Evolutionary conservation across 2,329 filamentous ascomycete genomes (phyloP), one percentile per base, ranked within the genome.

Genomic region (Lachnellula occidentalis): DNA sequence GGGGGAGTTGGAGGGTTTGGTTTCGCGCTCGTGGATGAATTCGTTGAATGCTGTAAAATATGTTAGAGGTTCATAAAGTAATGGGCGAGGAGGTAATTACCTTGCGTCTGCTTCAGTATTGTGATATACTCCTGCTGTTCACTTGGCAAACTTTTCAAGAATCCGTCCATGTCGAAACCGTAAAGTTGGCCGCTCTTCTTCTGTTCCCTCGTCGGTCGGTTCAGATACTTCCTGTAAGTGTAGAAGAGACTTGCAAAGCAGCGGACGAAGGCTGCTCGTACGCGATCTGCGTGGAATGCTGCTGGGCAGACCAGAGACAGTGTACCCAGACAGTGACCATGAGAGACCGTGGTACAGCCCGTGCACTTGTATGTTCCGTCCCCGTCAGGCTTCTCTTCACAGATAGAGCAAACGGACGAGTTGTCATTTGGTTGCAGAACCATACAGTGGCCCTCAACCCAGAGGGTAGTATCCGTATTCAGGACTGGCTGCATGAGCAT

Each of bases 381-480:
- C 1, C 61, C 62, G 17, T 70, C 66, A 34, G 86, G 81, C 57
- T 82, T 85, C 46, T 92, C 89, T 45, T 91, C 87, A 66, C 89
- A 94, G 47, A 92, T 79, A 1, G 82, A 82, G 69, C 89, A 94
- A 5, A 77, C 75, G 0, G 81, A 81, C 39, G 77, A 76, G 14
- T 73, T 73, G 62, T 92, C 87, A 15, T 78, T 74, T 1, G 75
- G 66, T 51, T 77, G 76, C 76, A 82, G 87, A 56, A 85, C 80
- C 72, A 94, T 81, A 70, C 87, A 92, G 72, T 94, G 89, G 0
- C 89, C 89, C 70, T 94, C 89, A 1, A 90, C 86, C 89, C 89
- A 94, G 47, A 90, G 83, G 0, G 81, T 89, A 1, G 84, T 89
- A 47, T 91, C 87, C 0, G 88, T 90, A 66, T 92, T 90, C 46